phyloP scores from a whole-genome alignment of 139 green algal species.

The Coelastrella sp. region DNA sequence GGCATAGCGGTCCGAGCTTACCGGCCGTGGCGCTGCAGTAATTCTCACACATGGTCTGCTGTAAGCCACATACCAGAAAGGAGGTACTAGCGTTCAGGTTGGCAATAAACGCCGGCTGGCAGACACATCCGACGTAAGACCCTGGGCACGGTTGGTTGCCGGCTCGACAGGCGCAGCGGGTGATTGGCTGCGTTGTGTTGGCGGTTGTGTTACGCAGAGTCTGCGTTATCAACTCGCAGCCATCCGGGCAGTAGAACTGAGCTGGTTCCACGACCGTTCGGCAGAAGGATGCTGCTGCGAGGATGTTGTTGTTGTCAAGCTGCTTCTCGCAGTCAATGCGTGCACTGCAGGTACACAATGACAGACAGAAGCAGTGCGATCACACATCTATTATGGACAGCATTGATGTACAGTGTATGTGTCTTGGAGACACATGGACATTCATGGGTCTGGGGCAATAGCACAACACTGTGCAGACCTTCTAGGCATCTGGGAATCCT shows the following conservation, averaged over 20 bases:
- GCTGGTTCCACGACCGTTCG: constrained; percentile 8
- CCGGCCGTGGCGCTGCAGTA: not conserved
- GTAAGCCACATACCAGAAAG: not conserved
- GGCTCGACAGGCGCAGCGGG: constrained; percentile 4
- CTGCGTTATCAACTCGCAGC: constrained; percentile 24
- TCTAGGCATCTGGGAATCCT: too few species aligned
- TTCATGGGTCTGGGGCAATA: too few species aligned
- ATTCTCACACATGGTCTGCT: not conserved
- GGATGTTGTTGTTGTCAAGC: constrained; percentile 3
- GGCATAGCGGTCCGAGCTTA: constrained; percentile 22
- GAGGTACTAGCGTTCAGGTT: not conserved
- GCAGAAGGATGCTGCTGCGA: constrained; percentile 8
- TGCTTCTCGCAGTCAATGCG: not conserved
- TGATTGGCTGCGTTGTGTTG: not conserved
- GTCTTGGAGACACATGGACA: too few species aligned
- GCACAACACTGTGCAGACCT: too few species aligned
- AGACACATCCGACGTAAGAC: constrained; percentile 10
- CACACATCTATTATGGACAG: too few species aligned
- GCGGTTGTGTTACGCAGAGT: constrained; percentile 10
- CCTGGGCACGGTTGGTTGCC: constrained; percentile 35
- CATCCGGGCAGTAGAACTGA: constrained; percentile 9
- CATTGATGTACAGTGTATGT: too few species aligned
- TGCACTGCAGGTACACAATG: constrained; percentile 3
- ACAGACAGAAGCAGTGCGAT: too few species aligned
- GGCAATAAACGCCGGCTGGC: not conserved